These are phyloP conservation scores for Monosporascus sp. DNA, from an alignment of 2,329 filamentous ascomycete species.

Conservation along the genomic window DNA sequence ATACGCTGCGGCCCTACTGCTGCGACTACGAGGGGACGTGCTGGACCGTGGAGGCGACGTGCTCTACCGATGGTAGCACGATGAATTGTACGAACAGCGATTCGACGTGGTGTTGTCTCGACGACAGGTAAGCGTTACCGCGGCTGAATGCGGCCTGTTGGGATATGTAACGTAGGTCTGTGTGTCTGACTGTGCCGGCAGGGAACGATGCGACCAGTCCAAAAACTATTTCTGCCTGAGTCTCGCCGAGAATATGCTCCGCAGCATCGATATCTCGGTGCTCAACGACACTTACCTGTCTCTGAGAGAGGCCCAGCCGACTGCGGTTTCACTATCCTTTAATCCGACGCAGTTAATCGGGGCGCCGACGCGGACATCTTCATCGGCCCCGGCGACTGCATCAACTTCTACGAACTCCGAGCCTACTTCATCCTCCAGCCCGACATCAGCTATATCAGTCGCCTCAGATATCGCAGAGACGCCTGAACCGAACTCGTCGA, in stretches of 20 bases:
- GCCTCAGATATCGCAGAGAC: not conserved
- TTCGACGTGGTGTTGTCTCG: not conserved
- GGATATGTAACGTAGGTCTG: not conserved
- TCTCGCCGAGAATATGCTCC: not conserved
- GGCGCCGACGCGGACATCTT: not conserved
- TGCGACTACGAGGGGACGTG: not conserved
- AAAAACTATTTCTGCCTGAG: not conserved
- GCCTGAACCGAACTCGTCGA: no score
- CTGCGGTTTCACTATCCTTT: not conserved
- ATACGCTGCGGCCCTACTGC: not conserved
- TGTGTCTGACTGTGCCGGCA: not conserved
- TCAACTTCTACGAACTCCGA: not conserved
- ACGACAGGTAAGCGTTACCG: not conserved
- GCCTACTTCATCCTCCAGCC: not conserved
- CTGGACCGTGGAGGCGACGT: not conserved
- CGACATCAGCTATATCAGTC: not conserved
- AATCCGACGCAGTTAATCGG: not conserved
- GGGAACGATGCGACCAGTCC: not conserved
- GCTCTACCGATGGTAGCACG: not conserved
- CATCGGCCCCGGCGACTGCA: not conserved
- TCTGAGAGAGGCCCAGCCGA: not conserved
- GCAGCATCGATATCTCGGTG: not conserved
- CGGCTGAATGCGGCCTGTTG: no score
- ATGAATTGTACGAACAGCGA: not conserved
- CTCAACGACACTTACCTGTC: not conserved